Evolutionary conservation across 371 early-diverging fungal genomes (phyloP).

Genomic region (Rhizopus sp.): DNA sequence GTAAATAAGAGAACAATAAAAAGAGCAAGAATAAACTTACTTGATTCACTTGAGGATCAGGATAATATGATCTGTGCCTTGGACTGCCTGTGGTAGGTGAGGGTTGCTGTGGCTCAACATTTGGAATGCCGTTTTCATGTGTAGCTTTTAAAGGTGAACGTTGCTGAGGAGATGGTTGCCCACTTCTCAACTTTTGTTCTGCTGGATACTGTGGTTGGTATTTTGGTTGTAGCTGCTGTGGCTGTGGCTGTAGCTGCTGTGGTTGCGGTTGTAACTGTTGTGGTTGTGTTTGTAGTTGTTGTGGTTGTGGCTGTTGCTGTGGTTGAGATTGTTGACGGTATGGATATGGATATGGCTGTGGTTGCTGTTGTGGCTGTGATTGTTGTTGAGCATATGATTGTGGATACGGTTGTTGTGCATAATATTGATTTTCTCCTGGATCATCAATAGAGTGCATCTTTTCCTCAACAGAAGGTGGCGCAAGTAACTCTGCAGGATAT

Average conservation of each 20-base stretch:
- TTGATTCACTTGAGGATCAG: constrained; percentile 16
- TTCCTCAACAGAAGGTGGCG: constrained; percentile 14
- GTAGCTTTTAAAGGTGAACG: neutral
- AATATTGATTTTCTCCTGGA: constrained; percentile 8
- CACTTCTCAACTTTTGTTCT: constrained; percentile 3
- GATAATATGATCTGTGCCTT: constrained; percentile 23
- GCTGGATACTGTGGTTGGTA: neutral
- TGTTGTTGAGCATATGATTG: constrained; percentile 13
- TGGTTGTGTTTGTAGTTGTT: neutral
- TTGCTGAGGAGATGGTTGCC: constrained; percentile 3
- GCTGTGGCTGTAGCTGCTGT: neutral
- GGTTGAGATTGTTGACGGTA: constrained; percentile 4
- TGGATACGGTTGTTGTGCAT: constrained; percentile 28
- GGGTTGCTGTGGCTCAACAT: constrained; percentile 1
- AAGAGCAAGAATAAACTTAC: constrained; percentile 4
- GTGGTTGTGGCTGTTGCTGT: neutral
- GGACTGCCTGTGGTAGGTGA: constrained; percentile 4
- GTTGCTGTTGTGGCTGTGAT: neutral
- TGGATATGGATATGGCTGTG: constrained; percentile 4
- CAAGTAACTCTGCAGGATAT: constrained; percentile 57
- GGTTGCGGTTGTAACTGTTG: constrained; percentile 5
- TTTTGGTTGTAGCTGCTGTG: constrained; percentile 7
- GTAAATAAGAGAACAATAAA: neutral
- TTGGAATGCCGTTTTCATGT: neutral
- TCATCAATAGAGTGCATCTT: constrained; percentile 12